Percentiles rank a stretch among this genome's conserved stretches.
These are phyloP conservation scores for Verbascum thapsus DNA, from an alignment of 257 asterid genomes.

Conservation along the genomic window DNA sequence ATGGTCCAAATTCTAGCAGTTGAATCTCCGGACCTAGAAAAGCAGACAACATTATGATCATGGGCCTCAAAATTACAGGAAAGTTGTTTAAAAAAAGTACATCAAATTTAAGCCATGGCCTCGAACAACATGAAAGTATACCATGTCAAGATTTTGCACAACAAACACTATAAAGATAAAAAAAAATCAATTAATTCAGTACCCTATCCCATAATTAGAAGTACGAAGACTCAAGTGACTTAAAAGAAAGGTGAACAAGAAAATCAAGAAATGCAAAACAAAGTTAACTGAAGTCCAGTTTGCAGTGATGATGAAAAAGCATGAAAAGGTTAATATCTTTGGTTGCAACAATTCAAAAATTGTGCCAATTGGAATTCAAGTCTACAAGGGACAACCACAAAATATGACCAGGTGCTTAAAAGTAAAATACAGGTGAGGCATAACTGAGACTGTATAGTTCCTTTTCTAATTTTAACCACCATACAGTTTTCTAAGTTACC, in stretches of 20 bases:
- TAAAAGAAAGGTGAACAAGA: constrained; percentile 1
- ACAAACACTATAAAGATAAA: constrained; percentile 6
- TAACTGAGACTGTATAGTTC: neutral
- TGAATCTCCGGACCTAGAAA: constrained; percentile 86
- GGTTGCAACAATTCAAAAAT: constrained; percentile 16
- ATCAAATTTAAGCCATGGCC: constrained; percentile 7
- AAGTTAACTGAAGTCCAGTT: neutral
- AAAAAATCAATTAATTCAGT: constrained; percentile 12
- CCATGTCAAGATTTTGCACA: constrained; percentile 17
- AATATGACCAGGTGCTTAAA: neutral
- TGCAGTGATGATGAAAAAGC: constrained; percentile 9
- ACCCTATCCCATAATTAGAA: constrained; percentile 6
- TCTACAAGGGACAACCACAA: neutral
- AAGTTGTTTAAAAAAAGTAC: neutral
- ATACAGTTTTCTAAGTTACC: neutral
- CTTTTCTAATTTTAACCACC: constrained; percentile 18
- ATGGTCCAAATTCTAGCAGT: constrained; percentile 96
- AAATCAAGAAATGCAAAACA: constrained; percentile 10
- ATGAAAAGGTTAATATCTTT: constrained; percentile 22
- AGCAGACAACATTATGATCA: constrained; percentile 14
- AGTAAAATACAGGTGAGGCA: constrained; percentile 6
- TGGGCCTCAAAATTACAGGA: constrained; percentile 7
- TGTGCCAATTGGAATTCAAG: neutral
- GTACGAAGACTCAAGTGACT: neutral
- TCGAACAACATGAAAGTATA: neutral